Base-by-base conservation (phyloP, 352 stramenopile species). In the Globisporangium paddicum region DNA sequence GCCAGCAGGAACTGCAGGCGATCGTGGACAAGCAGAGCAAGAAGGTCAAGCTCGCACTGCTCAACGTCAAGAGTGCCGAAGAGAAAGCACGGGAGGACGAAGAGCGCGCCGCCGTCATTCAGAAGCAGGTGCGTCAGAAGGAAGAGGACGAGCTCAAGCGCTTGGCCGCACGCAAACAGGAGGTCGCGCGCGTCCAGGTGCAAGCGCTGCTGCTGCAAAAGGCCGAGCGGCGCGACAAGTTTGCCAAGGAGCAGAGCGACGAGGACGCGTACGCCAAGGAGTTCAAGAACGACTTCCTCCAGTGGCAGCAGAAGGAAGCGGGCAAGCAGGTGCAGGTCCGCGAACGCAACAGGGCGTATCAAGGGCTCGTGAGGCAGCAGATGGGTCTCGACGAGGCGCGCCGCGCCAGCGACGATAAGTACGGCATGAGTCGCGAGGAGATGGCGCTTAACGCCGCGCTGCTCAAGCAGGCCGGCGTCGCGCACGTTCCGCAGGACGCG, bases 81-180 rank as follows among this genome's bases (percentile, higher is more conserved):
- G 75, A 86, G 60, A 82, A 81, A 55, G 72, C 74, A 0, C 71
- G 65, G 21, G 74, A 87, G 54, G 76, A 89, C 65, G 75, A 86
- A 58, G 63, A 67, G 40, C 75, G 73, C 44, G 73, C 73, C 7
- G 64, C 67, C 8, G 60, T 55, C 7, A 56, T 86, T 11, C 79
- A 89, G 54, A 61, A 62, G 3, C 68, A 76, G 44, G 56, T 85
- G 38, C 60, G 68, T 11, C 60, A 67, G 55, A 66, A 67, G 41
- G 70, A 87, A 32, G 56, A 75, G 10, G 55, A 73, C 42, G 62
- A 82, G 50, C 58, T 74, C 21, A 46, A 65, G 38, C 63, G 64
- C 32, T 72, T 70, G 3, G 66, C 72, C 18, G 67, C 51, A 16
- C 72, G 68, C 41, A 69, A 73, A 41, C 65, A 66, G 11, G 70